phyloP scores from a whole-genome alignment of 208 protist genomes.

The Leishmania arabica region DNA sequence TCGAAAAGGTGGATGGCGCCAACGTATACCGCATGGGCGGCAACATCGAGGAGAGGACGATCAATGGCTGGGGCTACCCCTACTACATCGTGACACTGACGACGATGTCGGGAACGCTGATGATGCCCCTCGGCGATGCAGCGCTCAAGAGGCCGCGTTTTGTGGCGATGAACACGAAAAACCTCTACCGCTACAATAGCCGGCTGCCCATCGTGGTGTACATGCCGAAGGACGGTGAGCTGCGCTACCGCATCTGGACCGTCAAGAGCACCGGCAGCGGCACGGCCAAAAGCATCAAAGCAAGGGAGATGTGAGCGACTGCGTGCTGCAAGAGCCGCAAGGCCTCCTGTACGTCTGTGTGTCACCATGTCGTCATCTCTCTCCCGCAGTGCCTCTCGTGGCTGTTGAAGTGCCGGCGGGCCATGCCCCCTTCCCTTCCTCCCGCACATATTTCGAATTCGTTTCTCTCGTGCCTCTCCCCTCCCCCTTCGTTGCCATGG shows the following conservation, averaged over 20 bases:
- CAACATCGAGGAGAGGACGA: slow-evolving; percentile 48
- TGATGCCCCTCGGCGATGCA: slow-evolving; percentile 39
- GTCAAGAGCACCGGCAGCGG: slow-evolving; percentile 9
- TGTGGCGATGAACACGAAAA: slow-evolving; percentile 20
- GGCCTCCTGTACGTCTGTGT: neutral
- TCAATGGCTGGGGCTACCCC: slow-evolving; percentile 67
- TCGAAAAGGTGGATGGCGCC: slow-evolving; percentile 44
- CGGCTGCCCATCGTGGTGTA: slow-evolving; percentile 62
- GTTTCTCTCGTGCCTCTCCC: too few species aligned
- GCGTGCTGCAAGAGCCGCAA: neutral
- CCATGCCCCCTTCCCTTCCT: neutral
- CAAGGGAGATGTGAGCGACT: slow-evolving; percentile 1
- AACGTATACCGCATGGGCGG: slow-evolving; percentile 51
- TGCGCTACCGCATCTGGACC: slow-evolving; percentile 62
- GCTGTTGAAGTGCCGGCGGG: too few species aligned
- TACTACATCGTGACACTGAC: slow-evolving; percentile 33
- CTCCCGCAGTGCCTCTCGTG: too few species aligned
- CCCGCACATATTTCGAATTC: too few species aligned
- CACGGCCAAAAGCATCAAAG: slow-evolving; percentile 5
- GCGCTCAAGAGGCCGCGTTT: slow-evolving; percentile 39
- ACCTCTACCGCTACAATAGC: slow-evolving; percentile 54
- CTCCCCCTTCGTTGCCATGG: too few species aligned
- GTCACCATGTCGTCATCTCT: neutral
- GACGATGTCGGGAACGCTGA: slow-evolving; percentile 21
- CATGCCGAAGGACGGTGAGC: slow-evolving; percentile 43